These are phyloP conservation scores for Saposhnikovia divaricata DNA, from an alignment of 129 eudicot genomes.

Conservation along the genomic window DNA sequence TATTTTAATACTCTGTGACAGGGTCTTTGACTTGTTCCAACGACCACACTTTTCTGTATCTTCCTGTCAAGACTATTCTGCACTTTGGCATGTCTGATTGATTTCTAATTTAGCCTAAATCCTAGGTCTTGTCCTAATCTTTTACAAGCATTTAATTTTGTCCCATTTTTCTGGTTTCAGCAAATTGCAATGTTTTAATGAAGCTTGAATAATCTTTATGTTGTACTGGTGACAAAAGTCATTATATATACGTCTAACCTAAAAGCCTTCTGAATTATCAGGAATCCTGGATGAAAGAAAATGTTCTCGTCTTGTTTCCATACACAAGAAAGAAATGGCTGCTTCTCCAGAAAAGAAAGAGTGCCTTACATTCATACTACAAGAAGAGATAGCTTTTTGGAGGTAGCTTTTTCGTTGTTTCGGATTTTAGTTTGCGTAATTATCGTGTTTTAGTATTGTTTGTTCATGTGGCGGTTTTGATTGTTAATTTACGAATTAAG, in stretches of 20 bases:
- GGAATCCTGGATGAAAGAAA: conserved; percentile 85
- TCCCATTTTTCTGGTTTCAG: neutral
- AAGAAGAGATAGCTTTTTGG: too few species aligned
- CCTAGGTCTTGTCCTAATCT: neutral
- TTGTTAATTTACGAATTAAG: too few species aligned
- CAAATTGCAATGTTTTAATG: neutral
- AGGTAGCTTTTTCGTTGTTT: too few species aligned
- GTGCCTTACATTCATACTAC: too few species aligned
- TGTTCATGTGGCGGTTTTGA: too few species aligned
- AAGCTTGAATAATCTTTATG: neutral
- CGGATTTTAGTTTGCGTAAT: too few species aligned
- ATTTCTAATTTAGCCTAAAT: conserved; percentile 1
- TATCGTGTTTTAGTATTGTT: too few species aligned
- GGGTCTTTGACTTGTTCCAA: conserved; percentile 7
- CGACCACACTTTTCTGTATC: conserved; percentile 7
- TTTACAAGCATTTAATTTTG: neutral
- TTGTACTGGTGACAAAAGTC: neutral
- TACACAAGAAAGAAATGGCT: too few species aligned
- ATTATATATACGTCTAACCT: neutral
- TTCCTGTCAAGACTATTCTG: neutral
- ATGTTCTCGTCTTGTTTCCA: conserved; percentile 66
- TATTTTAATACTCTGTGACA: neutral
- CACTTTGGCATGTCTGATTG: neutral
- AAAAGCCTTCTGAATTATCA: conserved; percentile 28
- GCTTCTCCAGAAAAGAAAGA: too few species aligned